These are phyloP conservation scores for Silene uniflora DNA, from an alignment of 148 eudicot species.

Conservation along the genomic window DNA sequence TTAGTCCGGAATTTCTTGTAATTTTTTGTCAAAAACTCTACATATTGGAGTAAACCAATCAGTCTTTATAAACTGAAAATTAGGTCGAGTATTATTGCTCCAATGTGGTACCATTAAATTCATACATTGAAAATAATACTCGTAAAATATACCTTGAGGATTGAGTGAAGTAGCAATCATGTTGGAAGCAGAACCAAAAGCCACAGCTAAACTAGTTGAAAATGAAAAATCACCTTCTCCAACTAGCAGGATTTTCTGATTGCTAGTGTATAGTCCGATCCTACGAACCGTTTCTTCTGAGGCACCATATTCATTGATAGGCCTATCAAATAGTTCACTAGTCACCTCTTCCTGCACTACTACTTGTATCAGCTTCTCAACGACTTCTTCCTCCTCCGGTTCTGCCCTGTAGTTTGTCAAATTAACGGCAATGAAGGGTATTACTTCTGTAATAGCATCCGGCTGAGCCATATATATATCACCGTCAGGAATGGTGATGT, in stretches of 20 bases:
- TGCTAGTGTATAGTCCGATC: conserved; percentile 7
- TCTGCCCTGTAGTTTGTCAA: background rate
- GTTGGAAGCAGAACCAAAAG: conserved; percentile 22
- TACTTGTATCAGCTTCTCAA: background rate
- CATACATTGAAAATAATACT: no score
- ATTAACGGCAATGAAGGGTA: background rate
- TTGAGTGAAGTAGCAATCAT: conserved; percentile 24
- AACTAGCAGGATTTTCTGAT: conserved; percentile 12
- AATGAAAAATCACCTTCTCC: conserved; percentile 32
- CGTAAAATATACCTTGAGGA: no score
- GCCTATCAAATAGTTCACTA: background rate
- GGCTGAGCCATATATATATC: background rate
- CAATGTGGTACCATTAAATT: no score
- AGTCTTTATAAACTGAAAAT: no score
- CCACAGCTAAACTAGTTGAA: conserved; percentile 17
- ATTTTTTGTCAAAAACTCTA: no score
- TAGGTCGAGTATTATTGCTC: no score
- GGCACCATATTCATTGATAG: background rate
- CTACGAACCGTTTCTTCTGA: background rate
- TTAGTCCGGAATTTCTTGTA: no score
- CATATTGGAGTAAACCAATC: no score
- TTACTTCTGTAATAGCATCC: background rate
- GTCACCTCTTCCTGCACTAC: background rate
- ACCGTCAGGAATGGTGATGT: background rate
- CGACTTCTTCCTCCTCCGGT: background rate